Evolutionary conservation across 2,329 filamentous ascomycete species (phyloP).

Genomic region (Amauroascus niger): DNA sequence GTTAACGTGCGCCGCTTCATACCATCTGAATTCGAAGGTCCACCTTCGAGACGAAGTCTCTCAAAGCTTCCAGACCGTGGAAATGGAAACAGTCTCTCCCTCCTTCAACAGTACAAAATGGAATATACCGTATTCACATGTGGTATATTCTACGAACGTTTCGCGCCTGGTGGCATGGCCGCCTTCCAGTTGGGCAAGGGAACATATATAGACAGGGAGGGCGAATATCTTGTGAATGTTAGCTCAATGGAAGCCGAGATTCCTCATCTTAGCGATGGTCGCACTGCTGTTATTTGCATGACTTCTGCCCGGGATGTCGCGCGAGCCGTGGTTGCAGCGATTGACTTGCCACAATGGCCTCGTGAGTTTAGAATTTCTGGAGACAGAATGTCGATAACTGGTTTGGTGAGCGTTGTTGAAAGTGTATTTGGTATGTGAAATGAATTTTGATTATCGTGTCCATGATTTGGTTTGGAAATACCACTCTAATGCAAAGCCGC

Average conservation of each 20-base stretch:
- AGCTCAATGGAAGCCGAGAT: conserved; percentile 50
- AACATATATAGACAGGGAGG: conserved; percentile 47
- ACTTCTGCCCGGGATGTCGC: conserved; percentile 62
- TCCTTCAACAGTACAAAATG: conserved; percentile 46
- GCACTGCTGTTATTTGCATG: conserved; percentile 51
- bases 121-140: conserved; percentile 63
- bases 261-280: conserved; percentile 45
- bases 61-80: conserved; percentile 54
- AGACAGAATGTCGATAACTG: conserved; percentile 52
- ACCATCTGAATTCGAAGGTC: conserved; percentile 66
- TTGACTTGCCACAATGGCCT: conserved; percentile 58
- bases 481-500: not conserved
- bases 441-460: not conserved
- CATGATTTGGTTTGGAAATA: not conserved
- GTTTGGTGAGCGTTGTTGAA: conserved; percentile 50
- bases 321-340: conserved; percentile 56
- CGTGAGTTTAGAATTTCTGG: conserved; percentile 59
- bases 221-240: conserved; percentile 58
- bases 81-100: conserved; percentile 47
- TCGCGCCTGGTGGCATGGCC: conserved; percentile 57
- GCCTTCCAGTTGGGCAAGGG: conserved; percentile 49
- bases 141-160: conserved; percentile 66
- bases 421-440: conserved; percentile 34
- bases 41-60: conserved; percentile 45
- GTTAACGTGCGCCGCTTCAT: conserved; percentile 59